These are phyloP conservation scores for Dioscorea alata DNA, from an alignment of 106 monocot species.

Conservation along the genomic window DNA sequence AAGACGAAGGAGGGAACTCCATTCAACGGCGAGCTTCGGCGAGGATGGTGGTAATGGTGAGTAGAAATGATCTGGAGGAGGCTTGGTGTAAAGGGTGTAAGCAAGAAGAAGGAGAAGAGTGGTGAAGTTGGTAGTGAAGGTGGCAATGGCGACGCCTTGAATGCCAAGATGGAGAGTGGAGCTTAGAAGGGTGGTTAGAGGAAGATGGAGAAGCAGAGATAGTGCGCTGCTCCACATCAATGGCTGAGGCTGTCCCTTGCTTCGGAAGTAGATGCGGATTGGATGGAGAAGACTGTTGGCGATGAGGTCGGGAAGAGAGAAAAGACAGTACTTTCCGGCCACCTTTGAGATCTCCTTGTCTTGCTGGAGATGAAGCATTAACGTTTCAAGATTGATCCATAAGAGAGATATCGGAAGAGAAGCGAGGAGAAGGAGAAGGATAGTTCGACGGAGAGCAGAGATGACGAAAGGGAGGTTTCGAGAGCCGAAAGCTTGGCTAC, in stretches of 20 bases:
- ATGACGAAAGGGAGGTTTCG: constrained; percentile 18
- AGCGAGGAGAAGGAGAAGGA: constrained; percentile 22
- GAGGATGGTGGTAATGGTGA: not conserved
- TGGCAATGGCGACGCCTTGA: constrained; percentile 37
- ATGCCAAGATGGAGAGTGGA: constrained; percentile 19
- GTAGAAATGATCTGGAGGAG: not conserved
- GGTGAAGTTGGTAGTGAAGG: constrained; percentile 30
- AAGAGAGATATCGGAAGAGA: constrained; percentile 31
- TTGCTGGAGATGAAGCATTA: constrained; percentile 25
- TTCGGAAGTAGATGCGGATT: constrained; percentile 31
- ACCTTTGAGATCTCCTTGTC: constrained; percentile 30
- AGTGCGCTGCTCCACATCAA: constrained; percentile 30
- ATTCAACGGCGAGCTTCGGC: constrained; percentile 3
- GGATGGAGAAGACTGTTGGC: constrained; percentile 42
- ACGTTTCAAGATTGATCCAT: constrained; percentile 23
- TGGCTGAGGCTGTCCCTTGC: constrained; percentile 14
- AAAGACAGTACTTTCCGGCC: constrained; percentile 32
- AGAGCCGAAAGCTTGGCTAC: constrained; percentile 54
- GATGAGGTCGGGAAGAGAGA: constrained; percentile 40
- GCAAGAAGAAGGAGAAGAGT: constrained; percentile 23
- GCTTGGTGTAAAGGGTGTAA: not conserved
- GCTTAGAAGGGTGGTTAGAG: constrained; percentile 24
- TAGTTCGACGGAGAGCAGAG: constrained; percentile 21
- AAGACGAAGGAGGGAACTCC: constrained; percentile 27
- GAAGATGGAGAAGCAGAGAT: constrained; percentile 29